Conservation (phyloP, 2,329 filamentous ascomycete genomes). For the Tolypocladium album region DNA sequence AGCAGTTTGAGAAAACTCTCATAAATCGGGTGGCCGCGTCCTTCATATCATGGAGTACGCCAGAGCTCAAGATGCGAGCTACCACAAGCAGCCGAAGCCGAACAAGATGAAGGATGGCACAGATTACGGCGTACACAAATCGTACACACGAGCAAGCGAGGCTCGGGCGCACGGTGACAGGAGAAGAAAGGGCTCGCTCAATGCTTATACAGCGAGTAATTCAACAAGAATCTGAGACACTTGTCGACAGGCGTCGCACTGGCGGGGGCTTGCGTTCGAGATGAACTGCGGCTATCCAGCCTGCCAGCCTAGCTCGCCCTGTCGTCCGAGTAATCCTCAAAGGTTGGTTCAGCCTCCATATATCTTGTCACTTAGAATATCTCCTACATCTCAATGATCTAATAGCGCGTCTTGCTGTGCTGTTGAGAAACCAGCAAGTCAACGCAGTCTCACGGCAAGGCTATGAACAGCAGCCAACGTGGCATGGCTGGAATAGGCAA, state of each 20-base stretch:
- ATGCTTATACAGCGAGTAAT: background rate
- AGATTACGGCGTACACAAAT: background rate
- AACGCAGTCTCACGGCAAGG: background rate
- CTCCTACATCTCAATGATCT: no score
- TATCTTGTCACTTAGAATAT: background rate
- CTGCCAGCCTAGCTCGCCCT: background rate
- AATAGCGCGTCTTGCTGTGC: no score
- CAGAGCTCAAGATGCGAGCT: background rate
- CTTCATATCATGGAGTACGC: background rate
- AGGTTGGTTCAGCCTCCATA: background rate
- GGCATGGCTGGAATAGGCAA: background rate
- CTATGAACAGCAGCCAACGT: background rate
- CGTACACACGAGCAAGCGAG: background rate
- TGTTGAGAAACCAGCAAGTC: background rate
- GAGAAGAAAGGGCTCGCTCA: background rate
- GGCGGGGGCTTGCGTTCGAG: background rate
- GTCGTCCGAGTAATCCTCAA: no score
- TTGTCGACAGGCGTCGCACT: background rate
- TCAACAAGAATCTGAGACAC: conserved; percentile 1
- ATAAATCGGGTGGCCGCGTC: background rate
- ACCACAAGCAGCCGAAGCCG: background rate
- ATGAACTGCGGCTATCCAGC: background rate
- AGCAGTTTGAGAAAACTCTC: background rate
- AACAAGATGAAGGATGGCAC: background rate
- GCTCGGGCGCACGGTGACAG: background rate